Conservation (phyloP, 164 flowering plant genomes). For the Dillenia turbinata region DNA sequence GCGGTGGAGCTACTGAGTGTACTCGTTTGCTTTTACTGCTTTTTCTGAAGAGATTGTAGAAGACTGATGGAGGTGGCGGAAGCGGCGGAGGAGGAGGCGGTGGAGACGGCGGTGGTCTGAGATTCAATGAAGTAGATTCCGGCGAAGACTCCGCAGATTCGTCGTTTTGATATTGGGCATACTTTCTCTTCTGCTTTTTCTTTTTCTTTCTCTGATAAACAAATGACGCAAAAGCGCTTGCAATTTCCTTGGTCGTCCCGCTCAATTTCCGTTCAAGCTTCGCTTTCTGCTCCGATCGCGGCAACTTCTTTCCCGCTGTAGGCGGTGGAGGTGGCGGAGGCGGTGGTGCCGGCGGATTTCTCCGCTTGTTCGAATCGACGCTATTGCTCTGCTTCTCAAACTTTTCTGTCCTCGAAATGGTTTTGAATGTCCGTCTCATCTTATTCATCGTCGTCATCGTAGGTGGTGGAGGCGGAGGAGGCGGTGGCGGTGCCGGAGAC, state of each 20-base stretch:
- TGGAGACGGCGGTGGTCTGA: conserved; percentile 16
- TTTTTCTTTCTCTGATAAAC: conserved; percentile 52
- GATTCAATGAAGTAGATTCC: conserved; percentile 1
- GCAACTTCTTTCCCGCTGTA: background rate
- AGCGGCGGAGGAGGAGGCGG: conserved; percentile 49
- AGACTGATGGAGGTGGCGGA: conserved; percentile 33
- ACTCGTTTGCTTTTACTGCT: conserved; percentile 21
- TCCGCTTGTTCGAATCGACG: conserved; percentile 4
- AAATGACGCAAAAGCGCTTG: conserved; percentile 52
- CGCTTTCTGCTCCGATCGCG: background rate
- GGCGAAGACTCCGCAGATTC: conserved; percentile 20
- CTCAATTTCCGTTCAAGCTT: conserved; percentile 10
- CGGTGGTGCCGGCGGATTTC: conserved; percentile 13
- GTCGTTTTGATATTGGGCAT: background rate
- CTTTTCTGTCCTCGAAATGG: conserved; percentile 11
- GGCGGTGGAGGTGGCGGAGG: conserved; percentile 23
- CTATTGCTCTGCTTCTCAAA: conserved; percentile 5
- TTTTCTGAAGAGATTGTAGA: conserved; percentile 30
- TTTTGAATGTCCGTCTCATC: conserved; percentile 19
- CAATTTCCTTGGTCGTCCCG: conserved; percentile 56
- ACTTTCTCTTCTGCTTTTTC: conserved; percentile 31
- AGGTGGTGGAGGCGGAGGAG: conserved; percentile 16
- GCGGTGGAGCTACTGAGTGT: conserved; percentile 15
- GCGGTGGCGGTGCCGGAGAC: conserved; percentile 19
- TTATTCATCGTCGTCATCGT: conserved; percentile 6